Base-by-base conservation (phyloP, 2,329 filamentous ascomycete genomes). In the Fusarium globosum region DNA sequence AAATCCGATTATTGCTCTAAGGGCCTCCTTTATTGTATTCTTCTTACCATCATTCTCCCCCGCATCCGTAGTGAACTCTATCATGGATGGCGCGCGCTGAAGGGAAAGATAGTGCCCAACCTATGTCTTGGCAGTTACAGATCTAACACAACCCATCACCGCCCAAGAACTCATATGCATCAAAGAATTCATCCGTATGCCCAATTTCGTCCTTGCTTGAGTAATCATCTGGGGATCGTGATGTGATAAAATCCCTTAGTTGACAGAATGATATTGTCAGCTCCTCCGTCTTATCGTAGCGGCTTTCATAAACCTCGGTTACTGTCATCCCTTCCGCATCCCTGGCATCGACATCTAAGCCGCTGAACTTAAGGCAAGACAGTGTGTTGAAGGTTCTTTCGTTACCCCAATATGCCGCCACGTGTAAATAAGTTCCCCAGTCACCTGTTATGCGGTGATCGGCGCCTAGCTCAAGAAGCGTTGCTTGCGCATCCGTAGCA, bases 401-500 rank as follows among this genome's bases (percentile, higher is more conserved):
- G 13, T 3, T 7, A 33, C 46, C 28, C 4, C 7, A 16, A 6
- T n/a, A 4, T 2, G 46, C 46, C 3, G 46, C 46, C 8, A 49
- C 0, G 20, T 49, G 46, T 4, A 49, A 15, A n/a, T 15, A 1
- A 7, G 46, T 49, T 5, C 46, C 46, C 46, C 28, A 30, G 28
- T 49, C 46, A 2, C 46, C 30, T 6, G 30, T 49, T 13, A 49
- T 4, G 3, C 0, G 10, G 30, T 49, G 21, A n/a, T 49, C 28
- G 5, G 6, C 30, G 1, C 46, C 46, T 33, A 49, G 4, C 11
- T 49, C 28, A 4, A 49, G 46, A 49, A 49, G 46, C 20, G 4
- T 0, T 0, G 14, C 6, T 13, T 49, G 46, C 20, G 14, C 9
- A 4, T 35, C 30, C 4, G 2, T 10, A 4, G 46, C 46, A 23